phyloP scores from a whole-genome alignment of 2,329 filamentous ascomycete genomes.

The Xylaria sp. region DNA sequence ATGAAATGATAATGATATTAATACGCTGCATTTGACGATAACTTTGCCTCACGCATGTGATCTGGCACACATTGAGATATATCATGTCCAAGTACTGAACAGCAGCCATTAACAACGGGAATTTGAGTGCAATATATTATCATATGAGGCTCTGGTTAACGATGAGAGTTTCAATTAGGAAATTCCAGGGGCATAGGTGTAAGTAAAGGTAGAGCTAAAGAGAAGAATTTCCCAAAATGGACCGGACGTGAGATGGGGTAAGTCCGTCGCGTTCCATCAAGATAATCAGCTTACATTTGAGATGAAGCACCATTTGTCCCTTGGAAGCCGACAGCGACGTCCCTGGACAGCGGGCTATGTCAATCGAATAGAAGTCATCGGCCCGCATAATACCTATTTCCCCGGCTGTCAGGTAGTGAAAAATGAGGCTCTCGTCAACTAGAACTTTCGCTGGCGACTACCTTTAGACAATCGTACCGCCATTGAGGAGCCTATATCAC shows the following conservation, averaged over 20 bases:
- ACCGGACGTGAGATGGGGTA: conserved; percentile 1
- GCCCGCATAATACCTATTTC: not conserved
- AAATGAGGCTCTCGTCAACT: not conserved
- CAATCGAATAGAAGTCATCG: not conserved
- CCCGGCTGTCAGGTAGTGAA: not conserved
- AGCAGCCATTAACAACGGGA: not conserved
- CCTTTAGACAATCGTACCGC: not conserved
- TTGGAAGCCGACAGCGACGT: not conserved
- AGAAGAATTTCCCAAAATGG: not conserved
- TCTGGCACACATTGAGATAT: not conserved
- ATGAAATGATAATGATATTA: conserved; percentile 9
- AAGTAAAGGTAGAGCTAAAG: not conserved
- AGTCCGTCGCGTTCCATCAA: not conserved
- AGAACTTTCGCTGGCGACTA: not conserved
- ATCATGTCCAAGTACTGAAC: not conserved
- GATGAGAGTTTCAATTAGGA: not conserved
- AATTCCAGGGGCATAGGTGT: not conserved
- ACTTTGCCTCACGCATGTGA: not conserved
- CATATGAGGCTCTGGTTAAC: not conserved
- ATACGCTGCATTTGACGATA: not conserved
- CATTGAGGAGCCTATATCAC: not conserved
- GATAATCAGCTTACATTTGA: not conserved
- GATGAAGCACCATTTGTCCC: not conserved
- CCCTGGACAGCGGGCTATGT: not conserved
- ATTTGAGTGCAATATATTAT: not conserved